phyloP scores from a whole-genome alignment of 768 basidiomycete species.

The Pisolithus marmoratus region DNA sequence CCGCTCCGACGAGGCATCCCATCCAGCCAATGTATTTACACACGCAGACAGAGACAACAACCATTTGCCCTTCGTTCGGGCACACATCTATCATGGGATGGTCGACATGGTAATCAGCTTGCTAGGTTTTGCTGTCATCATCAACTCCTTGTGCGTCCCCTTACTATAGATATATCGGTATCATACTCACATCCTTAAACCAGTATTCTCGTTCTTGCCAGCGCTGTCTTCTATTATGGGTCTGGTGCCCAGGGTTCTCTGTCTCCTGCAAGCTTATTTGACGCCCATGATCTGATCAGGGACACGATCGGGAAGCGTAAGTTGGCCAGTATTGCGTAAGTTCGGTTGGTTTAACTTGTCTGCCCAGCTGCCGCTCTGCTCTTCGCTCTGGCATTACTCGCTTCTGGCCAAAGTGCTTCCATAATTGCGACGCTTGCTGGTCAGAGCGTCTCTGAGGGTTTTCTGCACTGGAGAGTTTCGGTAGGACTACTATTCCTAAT shows the following conservation, averaged over 20 bases:
- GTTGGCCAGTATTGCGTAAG: constrained; percentile 17
- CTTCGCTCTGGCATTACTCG: constrained; percentile 82
- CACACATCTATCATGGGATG: constrained; percentile 62
- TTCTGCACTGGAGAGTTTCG: constrained; percentile 80
- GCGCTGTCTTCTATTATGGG: constrained; percentile 72
- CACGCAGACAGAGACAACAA: constrained; percentile 58
- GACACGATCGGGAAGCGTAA: constrained; percentile 59
- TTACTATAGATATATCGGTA: neutral
- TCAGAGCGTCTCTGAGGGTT: constrained; percentile 87
- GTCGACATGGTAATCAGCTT: constrained; percentile 64
- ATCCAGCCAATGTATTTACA: constrained; percentile 28
- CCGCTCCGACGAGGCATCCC: constrained; percentile 14
- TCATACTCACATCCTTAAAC: neutral
- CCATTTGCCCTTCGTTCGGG: constrained; percentile 45
- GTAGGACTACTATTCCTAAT: constrained; percentile 32
- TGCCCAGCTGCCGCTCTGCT: constrained; percentile 68
- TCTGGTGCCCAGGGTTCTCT: constrained; percentile 33
- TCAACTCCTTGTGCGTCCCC: constrained; percentile 68
- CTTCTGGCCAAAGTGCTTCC: constrained; percentile 84
- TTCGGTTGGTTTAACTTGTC: neutral
- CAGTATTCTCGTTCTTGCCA: constrained; percentile 78
- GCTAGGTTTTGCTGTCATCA: constrained; percentile 79
- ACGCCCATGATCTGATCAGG: constrained; percentile 74
- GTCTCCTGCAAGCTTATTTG: constrained; percentile 70
- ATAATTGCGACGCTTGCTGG: constrained; percentile 88